Evolutionary conservation across 2,329 filamentous ascomycete genomes (phyloP).

Genomic region (Exophiala aquamarina): DNA sequence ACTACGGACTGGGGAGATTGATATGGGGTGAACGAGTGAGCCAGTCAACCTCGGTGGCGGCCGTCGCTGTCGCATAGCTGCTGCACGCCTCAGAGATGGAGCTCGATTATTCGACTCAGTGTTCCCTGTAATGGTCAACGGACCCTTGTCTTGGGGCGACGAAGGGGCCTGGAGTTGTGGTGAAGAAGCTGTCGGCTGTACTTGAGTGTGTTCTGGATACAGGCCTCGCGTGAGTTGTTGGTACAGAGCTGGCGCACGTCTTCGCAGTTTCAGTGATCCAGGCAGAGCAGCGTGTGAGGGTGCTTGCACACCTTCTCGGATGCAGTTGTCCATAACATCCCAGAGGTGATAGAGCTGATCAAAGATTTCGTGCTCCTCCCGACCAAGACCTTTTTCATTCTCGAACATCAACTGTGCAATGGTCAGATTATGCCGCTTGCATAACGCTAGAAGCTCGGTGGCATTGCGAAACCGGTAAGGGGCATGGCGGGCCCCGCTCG

Average conservation of each 20-base stretch:
- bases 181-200: neutral
- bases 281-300: constrained; percentile 17
- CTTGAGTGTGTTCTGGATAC: constrained; percentile 19
- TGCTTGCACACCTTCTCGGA: constrained; percentile 24
- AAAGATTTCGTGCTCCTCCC: constrained; percentile 19
- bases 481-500: constrained; percentile 2
- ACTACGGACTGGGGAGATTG: constrained; percentile 15
- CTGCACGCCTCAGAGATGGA: neutral
- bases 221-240: constrained; percentile 22
- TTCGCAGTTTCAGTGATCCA: constrained; percentile 21
- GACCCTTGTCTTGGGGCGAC: neutral
- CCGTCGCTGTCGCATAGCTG: constrained; percentile 8
- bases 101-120: neutral
- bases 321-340: constrained; percentile 25
- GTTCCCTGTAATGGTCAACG: neutral
- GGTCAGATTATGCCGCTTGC: constrained; percentile 24
- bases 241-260: constrained; percentile 22
- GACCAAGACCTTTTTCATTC: constrained; percentile 24
- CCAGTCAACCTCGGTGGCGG: constrained; percentile 13
- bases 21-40: constrained; percentile 19
- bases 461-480: constrained; percentile 22
- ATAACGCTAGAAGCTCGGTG: constrained; percentile 17
- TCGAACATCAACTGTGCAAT: constrained; percentile 24
- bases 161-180: neutral
- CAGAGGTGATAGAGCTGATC: constrained; percentile 21